These are phyloP conservation scores for Pseudoneurospora amorphoporcata DNA, from an alignment of 495 filamentous ascomycete species.

Conservation along the genomic window DNA sequence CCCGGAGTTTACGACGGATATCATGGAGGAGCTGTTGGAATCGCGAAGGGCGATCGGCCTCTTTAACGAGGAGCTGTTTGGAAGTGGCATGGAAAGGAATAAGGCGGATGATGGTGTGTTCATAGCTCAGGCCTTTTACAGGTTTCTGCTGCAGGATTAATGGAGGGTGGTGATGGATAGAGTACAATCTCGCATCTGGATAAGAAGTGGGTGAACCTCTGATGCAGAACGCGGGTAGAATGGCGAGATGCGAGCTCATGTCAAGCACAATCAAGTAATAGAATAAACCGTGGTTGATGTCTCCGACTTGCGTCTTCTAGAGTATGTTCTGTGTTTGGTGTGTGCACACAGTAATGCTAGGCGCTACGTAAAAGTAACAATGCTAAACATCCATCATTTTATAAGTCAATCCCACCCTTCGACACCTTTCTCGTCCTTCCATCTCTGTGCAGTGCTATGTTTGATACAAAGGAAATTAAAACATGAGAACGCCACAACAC, in stretches of 20 bases:
- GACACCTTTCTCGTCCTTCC: neutral
- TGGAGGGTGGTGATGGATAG: neutral
- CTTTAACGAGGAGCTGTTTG: slow-evolving; percentile 51
- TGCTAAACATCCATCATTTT: neutral
- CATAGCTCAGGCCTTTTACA: slow-evolving; percentile 59
- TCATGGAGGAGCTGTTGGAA: slow-evolving; percentile 59
- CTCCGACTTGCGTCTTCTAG: neutral
- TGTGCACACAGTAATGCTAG: neutral
- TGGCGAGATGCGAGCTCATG: neutral
- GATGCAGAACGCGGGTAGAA: neutral
- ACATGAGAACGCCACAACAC: neutral
- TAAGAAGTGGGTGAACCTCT: neutral
- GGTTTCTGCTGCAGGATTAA: slow-evolving; percentile 52
- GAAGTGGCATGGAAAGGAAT: slow-evolving; percentile 58
- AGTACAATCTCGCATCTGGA: neutral
- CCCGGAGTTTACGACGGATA: slow-evolving; percentile 74
- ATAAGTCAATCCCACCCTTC: neutral
- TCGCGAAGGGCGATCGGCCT: slow-evolving; percentile 50
- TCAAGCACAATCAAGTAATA: neutral
- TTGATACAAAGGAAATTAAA: neutral
- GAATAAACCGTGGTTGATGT: neutral
- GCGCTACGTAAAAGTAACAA: neutral
- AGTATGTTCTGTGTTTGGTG: neutral
- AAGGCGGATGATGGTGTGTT: slow-evolving; percentile 57
- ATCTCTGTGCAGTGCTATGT: neutral